phyloP scores from a whole-genome alignment of 2,329 filamentous ascomycete genomes.

The Coniella vitis region DNA sequence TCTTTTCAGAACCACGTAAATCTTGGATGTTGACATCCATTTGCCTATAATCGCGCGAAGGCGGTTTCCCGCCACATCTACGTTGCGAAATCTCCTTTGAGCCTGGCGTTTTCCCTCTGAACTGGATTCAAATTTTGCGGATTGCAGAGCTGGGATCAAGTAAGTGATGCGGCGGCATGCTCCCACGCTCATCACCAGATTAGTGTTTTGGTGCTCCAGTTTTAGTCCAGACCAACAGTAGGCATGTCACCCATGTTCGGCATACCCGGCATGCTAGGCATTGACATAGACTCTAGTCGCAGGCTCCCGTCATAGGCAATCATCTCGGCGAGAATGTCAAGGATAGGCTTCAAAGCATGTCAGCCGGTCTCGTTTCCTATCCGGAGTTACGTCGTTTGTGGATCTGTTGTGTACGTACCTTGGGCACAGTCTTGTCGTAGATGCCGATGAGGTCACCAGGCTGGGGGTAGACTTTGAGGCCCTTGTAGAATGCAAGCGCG shows the following conservation, averaged over 20 bases:
- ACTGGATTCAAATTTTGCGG: neutral
- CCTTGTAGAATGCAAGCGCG: conserved; percentile 94
- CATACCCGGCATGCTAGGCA: conserved; percentile 20
- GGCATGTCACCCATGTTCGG: conserved; percentile 41
- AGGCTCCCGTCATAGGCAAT: conserved; percentile 81
- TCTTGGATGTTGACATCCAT: neutral
- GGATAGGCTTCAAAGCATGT: conserved; percentile 58
- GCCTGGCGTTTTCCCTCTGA: neutral
- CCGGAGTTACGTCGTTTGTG: neutral
- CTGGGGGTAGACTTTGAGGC: conserved; percentile 94
- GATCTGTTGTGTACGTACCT: conserved; percentile 52
- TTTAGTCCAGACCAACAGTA: conserved; percentile 49
- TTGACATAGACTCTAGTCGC: conserved; percentile 44
- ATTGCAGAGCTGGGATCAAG: conserved; percentile 5
- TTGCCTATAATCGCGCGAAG: neutral
- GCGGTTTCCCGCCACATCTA: neutral
- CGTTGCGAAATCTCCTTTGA: neutral
- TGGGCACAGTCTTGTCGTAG: conserved; percentile 97
- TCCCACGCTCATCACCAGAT: neutral
- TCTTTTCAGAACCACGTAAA: neutral
- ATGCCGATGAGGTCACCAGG: conserved; percentile 89
- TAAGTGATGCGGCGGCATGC: neutral
- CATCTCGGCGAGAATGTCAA: conserved; percentile 96
- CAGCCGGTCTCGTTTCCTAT: neutral
- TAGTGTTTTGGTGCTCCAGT: neutral